Evolutionary conservation across 345 rosid genomes (phyloP), one percentile per base, ranked within the genome.

Genomic region (Ricinus communis): DNA sequence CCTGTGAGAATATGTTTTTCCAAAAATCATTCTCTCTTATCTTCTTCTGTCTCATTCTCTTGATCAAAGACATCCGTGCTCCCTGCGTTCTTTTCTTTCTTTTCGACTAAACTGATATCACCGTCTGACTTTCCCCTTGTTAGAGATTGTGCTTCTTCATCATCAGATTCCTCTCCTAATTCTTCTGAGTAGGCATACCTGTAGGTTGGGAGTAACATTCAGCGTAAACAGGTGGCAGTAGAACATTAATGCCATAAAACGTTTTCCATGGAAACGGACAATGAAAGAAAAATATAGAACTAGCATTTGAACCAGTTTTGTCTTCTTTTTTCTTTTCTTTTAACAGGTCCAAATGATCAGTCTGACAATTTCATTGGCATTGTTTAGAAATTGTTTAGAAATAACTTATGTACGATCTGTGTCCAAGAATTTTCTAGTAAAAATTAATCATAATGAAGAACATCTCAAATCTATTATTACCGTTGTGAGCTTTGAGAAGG

Each of bases 401-500:
- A 38, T 38, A 38, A 38, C 9, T 4, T 0, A 22, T 41, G 41
- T 18, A 45, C 28, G 36, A 51, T 31, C 8, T 21, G 28, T 4
- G 13, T n/a, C 25, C n/a, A 8, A 10, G 38, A 30, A 8, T 54
- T 19, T 8, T 27, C 11, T 0, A 24, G 21, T 21, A 19, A 14
- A 11, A 43, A 61, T 19, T 12, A 8, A 24, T 53, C 13, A 52
- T 30, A 33, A 10, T 30, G 43, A 38, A 50, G 47, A 38, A 65
- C 76, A 43, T 28, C 71, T 46, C 1, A 2, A 52, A 36, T 5
- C 15, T 61, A 0, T 71, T 16, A 67, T 15, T 71, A 95, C 99
- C 99, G 79, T 80, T 89, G 96, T 70, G 97, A 87, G 76, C 83
- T 95, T 75, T 87, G 91, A 68, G 97, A 92, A 57, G 99, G 97